phyloP scores from a whole-genome alignment of 2,329 filamentous ascomycete genomes.

The Aspergillus brunneoviolaceus region DNA sequence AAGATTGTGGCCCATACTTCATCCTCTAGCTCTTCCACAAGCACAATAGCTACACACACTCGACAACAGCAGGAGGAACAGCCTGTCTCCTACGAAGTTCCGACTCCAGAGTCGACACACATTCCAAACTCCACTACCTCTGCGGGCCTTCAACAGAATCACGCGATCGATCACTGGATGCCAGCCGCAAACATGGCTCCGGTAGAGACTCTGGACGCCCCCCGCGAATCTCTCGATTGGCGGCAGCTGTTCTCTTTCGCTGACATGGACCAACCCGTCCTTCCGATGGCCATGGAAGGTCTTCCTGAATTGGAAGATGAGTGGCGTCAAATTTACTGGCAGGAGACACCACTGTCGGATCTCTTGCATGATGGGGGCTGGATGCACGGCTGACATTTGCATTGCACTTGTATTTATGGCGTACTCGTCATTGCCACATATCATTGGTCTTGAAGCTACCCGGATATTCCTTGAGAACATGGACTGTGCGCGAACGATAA shows the following conservation, averaged over 20 bases:
- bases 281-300: slow-evolving; percentile 39
- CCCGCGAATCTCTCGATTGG: slow-evolving; percentile 41
- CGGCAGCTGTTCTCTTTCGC: slow-evolving; percentile 43
- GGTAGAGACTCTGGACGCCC: slow-evolving; percentile 34
- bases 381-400: slow-evolving; percentile 29
- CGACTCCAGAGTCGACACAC: slow-evolving; percentile 31
- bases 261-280: slow-evolving; percentile 38
- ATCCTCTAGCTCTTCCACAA: slow-evolving; percentile 18
- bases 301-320: slow-evolving; percentile 44
- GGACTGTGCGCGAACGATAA: not conserved
- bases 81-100: slow-evolving; percentile 27
- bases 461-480: not conserved
- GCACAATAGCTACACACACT: slow-evolving; percentile 16
- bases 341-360: slow-evolving; percentile 44
- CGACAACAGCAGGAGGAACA: slow-evolving; percentile 20
- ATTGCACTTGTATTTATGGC: not conserved
- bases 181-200: slow-evolving; percentile 27
- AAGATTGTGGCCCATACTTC: slow-evolving; percentile 8
- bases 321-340: slow-evolving; percentile 48
- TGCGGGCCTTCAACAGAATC: slow-evolving; percentile 26
- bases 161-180: slow-evolving; percentile 34
- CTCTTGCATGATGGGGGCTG: slow-evolving; percentile 42
- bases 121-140: slow-evolving; percentile 19
- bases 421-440: not conserved
- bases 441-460: not conserved